phyloP scores from a whole-genome alignment of 108 stramenopile genomes.

The Cyclotella distinguenda region DNA sequence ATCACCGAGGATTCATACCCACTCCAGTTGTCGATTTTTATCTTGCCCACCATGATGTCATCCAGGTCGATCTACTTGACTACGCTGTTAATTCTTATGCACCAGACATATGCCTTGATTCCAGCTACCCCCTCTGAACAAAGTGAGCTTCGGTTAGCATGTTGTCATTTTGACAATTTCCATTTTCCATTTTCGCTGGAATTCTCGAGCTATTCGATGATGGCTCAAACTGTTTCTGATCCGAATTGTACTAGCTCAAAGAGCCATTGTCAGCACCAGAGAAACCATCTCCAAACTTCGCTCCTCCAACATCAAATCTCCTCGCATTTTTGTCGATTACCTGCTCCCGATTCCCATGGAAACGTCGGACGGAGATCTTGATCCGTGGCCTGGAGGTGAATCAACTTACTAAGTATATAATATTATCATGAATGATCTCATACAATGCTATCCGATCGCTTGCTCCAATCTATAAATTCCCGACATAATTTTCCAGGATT shows the following conservation, averaged over 20 bases:
- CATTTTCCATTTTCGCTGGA: neutral
- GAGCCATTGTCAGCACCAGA: constrained; percentile 28
- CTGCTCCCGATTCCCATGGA: constrained; percentile 63
- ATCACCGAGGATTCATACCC: too few species aligned
- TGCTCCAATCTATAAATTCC: neutral
- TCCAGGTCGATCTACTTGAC: too few species aligned
- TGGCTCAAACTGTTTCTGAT: too few species aligned
- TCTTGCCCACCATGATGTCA: too few species aligned
- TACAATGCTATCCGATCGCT: neutral
- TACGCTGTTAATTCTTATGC: too few species aligned
- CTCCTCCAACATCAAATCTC: constrained; percentile 12
- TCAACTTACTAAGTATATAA: too few species aligned
- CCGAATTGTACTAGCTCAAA: constrained; percentile 5
- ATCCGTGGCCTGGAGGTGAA: constrained; percentile 64
- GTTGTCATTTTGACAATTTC: neutral
- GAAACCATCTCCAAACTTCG: constrained; percentile 31
- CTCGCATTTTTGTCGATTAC: constrained; percentile 59
- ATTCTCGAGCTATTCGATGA: too few species aligned
- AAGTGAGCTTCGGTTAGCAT: constrained; percentile 8
- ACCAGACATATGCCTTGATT: constrained; percentile 19
- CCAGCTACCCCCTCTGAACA: constrained; percentile 36
- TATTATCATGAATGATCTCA: neutral
- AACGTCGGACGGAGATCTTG: constrained; percentile 63
- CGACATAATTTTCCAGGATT: constrained; percentile 35
- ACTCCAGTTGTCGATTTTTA: too few species aligned